Percentiles rank a stretch among this genome's conserved stretches.
Conservation (phyloP, 495 filamentous ascomycete genomes). For the Annulohypoxylon moriforme region DNA sequence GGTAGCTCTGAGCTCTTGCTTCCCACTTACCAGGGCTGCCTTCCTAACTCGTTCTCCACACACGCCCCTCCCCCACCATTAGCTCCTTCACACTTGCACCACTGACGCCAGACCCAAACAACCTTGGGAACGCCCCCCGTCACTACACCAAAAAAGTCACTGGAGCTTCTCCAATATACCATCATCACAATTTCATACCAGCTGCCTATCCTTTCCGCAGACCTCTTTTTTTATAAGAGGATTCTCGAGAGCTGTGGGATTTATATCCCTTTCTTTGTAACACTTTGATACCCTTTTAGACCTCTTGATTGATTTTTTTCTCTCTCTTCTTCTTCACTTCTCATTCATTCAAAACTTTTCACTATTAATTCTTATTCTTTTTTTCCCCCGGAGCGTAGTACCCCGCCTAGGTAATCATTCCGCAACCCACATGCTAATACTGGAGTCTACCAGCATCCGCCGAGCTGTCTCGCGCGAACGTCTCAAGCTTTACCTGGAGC, state of each 20-base stretch:
- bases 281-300: constrained; percentile 34
- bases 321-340: neutral
- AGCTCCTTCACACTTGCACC: constrained; percentile 35
- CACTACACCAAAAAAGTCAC: constrained; percentile 38
- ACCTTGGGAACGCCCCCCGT: constrained; percentile 23
- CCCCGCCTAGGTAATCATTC: constrained; percentile 42
- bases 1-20: constrained; percentile 26
- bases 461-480: constrained; percentile 52
- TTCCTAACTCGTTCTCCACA: constrained; percentile 37
- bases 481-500: constrained; percentile 50
- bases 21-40: constrained; percentile 32
- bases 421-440: constrained; percentile 53
- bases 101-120: constrained; percentile 39
- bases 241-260: constrained; percentile 30
- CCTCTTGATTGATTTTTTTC: constrained; percentile 8
- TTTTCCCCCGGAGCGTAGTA: constrained; percentile 23
- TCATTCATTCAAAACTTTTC: constrained; percentile 8
- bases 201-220: constrained; percentile 16
- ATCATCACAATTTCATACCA: constrained; percentile 35
- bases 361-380: constrained; percentile 15
- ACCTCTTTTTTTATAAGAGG: constrained; percentile 31
- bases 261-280: constrained; percentile 20
- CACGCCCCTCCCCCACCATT: constrained; percentile 44
- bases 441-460: constrained; percentile 49
- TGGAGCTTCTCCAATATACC: constrained; percentile 41